Base-by-base conservation (phyloP, 352 stramenopile species). In the Phytophthora melonis region DNA sequence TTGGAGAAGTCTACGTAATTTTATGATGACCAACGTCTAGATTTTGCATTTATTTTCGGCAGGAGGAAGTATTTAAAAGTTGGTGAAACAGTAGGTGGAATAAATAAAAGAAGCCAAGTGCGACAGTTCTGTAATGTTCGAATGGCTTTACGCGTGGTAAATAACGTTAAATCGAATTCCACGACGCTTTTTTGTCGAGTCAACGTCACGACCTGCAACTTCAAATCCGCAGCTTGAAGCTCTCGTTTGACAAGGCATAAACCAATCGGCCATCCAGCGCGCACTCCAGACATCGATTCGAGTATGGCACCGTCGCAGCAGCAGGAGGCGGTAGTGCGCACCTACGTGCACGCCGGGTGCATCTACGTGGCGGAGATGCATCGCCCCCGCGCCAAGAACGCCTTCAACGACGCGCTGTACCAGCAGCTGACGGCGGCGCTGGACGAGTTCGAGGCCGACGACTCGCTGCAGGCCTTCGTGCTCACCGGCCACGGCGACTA, bases 401-500 rank as follows among this genome's bases (percentile, higher is more conserved):
- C 94, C 30, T 96, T 98, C 71, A 96, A 89, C 58, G 78, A 95
- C 63, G 83, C 86, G 21, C 59, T 98, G 70, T 98, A 98, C 81
- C 32, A 88, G 62, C 86, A 98, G 70, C 72, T 98, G 34, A 91
- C 90, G 30, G 72, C 85, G 39, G 79, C 90, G 34, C 79, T 98
- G 53, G 63, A 89, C 19, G 74, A 83, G 63, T 90, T 86, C 58
- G 85, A 89, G 49, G 75, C 66, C 5, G 83, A 98, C 77, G 66
- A 78, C 8, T 71, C 75, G 14, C 82, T 98, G 14, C 78, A 94
- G 19, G 91, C 83, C 32, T 81, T 98, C 41, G 83, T 98, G 56
- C 80, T 98, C 68, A 98, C 95, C 19, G 94, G 94, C 54, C 75
- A 88, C 39, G 95, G 94, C 25, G 83, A 96, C 57, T 98, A 97